These are phyloP conservation scores for Kodamaea sp. DNA, from an alignment of 1,139 yeast species.

Conservation along the genomic window DNA sequence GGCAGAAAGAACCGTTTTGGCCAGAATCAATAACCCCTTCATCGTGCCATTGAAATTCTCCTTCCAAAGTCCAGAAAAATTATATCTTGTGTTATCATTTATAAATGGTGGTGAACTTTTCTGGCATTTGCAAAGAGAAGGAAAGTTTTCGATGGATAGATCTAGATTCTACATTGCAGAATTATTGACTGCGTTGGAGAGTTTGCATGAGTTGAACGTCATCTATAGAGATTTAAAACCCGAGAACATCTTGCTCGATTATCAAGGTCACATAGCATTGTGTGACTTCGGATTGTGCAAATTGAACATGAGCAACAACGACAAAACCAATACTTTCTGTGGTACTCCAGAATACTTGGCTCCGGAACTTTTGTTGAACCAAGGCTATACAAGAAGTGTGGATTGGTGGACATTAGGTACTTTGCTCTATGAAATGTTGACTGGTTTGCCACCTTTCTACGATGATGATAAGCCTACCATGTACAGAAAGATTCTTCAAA, in stretches of 20 bases:
- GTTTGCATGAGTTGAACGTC: slow-evolving; percentile 85
- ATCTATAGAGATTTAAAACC: slow-evolving; percentile 95
- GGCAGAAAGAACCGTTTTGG: slow-evolving; percentile 93
- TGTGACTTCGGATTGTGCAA: slow-evolving; percentile 98
- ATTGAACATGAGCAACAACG: slow-evolving; percentile 85
- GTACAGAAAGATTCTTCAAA: slow-evolving; percentile 91
- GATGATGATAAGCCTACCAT: slow-evolving; percentile 92
- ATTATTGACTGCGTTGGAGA: slow-evolving; percentile 86
- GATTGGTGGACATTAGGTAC: slow-evolving; percentile 99
- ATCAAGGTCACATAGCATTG: slow-evolving; percentile 95
- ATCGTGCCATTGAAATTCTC: slow-evolving; percentile 96
- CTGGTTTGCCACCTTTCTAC: slow-evolving; percentile 86
- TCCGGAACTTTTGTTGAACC: slow-evolving; percentile 87
- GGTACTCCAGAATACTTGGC: slow-evolving; percentile 97
- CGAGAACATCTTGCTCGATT: slow-evolving; percentile 88
- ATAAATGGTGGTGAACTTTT: slow-evolving; percentile 97
- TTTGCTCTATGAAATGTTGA: slow-evolving; percentile 89
- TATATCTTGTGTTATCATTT: slow-evolving; percentile 86
- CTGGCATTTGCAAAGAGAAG: slow-evolving; percentile 90
- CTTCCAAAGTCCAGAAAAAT: slow-evolving; percentile 93
- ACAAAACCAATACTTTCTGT: slow-evolving; percentile 91
- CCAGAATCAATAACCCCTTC: slow-evolving; percentile 93
- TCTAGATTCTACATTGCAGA: slow-evolving; percentile 95
- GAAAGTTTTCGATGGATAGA: slow-evolving; percentile 84
- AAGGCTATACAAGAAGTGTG: slow-evolving; percentile 92